Evolutionary conservation across 495 filamentous ascomycete genomes (phyloP).

Genomic region (Astrothelium subdiscretum): DNA sequence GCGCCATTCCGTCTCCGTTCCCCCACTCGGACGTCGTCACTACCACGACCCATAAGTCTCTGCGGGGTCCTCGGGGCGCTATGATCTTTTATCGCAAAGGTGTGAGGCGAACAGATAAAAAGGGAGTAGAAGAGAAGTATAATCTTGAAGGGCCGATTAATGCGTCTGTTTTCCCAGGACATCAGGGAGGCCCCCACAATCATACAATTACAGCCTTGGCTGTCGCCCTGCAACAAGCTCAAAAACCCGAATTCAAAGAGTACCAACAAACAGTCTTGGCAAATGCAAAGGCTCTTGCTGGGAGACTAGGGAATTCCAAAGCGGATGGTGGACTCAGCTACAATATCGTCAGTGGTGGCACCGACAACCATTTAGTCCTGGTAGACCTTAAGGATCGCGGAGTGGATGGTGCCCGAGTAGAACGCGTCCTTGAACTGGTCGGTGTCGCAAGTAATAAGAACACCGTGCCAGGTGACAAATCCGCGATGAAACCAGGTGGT

Average conservation of each 20-base stretch:
- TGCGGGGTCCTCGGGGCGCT: slow-evolving; percentile 93
- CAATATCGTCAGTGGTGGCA: slow-evolving; percentile 91
- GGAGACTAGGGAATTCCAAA: slow-evolving; percentile 51
- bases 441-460: slow-evolving; percentile 99
- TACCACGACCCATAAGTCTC: slow-evolving; percentile 98
- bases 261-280: slow-evolving; percentile 89
- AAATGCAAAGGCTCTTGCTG: slow-evolving; percentile 85
- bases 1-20: slow-evolving; percentile 92
- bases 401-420: slow-evolving; percentile 89
- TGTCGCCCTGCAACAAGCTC: slow-evolving; percentile 92
- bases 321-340: slow-evolving; percentile 50
- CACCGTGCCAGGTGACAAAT: slow-evolving; percentile 94
- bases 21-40: slow-evolving; percentile 92
- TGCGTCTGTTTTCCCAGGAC: slow-evolving; percentile 97
- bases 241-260: slow-evolving; percentile 83
- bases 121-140: slow-evolving; percentile 85
- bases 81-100: slow-evolving; percentile 99
- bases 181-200: slow-evolving; percentile 99
- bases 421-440: slow-evolving; percentile 92
- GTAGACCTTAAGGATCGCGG: slow-evolving; percentile 68
- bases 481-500: slow-evolving; percentile 85
- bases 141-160: slow-evolving; percentile 96
- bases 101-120: slow-evolving; percentile 74
- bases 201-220: slow-evolving; percentile 99
- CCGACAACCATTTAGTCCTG: slow-evolving; percentile 98